Evolutionary conservation across 352 stramenopile species (phyloP), one percentile per base, ranked within the genome.

Genomic region (Phytophthora macrochlamydospora): DNA sequence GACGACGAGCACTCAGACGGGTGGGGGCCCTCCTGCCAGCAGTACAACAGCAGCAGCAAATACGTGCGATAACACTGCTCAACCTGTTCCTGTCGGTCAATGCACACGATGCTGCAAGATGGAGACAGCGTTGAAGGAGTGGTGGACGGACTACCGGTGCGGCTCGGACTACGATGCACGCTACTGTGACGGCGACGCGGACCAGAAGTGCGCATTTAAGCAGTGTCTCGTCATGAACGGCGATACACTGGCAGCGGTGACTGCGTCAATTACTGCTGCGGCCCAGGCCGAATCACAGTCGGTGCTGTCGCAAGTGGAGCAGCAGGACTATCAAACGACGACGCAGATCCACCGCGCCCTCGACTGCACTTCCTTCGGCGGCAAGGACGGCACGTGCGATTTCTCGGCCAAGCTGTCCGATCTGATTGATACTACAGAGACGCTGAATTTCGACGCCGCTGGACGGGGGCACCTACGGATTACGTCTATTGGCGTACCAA

Each of bases 401-500:
- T 91, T 76, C 61, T 35, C 38, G n/a, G 66, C 64, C 8, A 71
- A 71, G 30, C 38, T 89, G 24, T 50, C 62, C 0, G 63, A 86
- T 4, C 56, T 91, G 0, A 58, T 91, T n/a, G 69, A 81, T 0
- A 65, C 71, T 5, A 72, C 50, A 0, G 57, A 70, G 33, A 65
- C 56, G 6, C 50, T 73, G 29, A 77, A 70, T n/a, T 51, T 74
- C 1, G 56, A 68, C 1, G 31, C 65, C 0, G 32, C 54, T 1
- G 40, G n/a, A 0, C 7, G 30, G 40, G 31, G 2, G 50, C 76
- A 35, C 46, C 70, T 14, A 71, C 65, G 18, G 51, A 78, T 28
- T 93, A 78, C 44, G 78, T 91, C 1, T 87, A 79, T 57, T 93
- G 85, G 85, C 82, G 83, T 37, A 91, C 81, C 68, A 77, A 78